Evolutionary conservation across 164 flowering plant genomes (phyloP).

Genomic region (Vitis cinerea): DNA sequence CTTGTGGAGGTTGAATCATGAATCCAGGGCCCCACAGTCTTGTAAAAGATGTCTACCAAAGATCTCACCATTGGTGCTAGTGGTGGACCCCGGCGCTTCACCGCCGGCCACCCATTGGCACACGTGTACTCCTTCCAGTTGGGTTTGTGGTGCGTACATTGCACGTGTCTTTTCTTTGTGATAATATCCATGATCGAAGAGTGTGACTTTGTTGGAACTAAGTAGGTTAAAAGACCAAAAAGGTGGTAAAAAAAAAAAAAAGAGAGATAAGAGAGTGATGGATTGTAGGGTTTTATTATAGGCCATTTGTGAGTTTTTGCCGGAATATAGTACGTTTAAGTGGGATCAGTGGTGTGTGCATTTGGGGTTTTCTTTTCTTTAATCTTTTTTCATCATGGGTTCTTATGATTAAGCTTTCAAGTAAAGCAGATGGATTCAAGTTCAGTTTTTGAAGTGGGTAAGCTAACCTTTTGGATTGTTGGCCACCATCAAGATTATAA

Average conservation of each 20-base stretch:
- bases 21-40: not conserved
- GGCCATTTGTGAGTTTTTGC: constrained; percentile 13
- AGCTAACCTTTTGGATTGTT: no score
- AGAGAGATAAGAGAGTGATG: constrained; percentile 5
- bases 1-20: constrained; percentile 23
- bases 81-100: not conserved
- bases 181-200: constrained; percentile 17
- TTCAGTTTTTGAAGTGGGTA: no score
- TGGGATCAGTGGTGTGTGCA: not conserved
- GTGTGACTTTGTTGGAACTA: constrained; percentile 8
- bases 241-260: not conserved
- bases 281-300: constrained; percentile 4
- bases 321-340: not conserved
- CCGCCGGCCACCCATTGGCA: not conserved
- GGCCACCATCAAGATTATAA: no score
- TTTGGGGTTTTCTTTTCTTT: not conserved
- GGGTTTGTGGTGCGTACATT: not conserved
- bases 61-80: not conserved
- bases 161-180: constrained; percentile 12
- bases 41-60: not conserved
- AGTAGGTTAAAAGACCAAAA: constrained; percentile 2
- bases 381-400: not conserved
- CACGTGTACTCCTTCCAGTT: constrained; percentile 11
- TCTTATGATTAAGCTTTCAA: no score
- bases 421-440: no score